Base-by-base conservation (phyloP, 805 yeast genomes). In the Saturnispora bothae region DNA sequence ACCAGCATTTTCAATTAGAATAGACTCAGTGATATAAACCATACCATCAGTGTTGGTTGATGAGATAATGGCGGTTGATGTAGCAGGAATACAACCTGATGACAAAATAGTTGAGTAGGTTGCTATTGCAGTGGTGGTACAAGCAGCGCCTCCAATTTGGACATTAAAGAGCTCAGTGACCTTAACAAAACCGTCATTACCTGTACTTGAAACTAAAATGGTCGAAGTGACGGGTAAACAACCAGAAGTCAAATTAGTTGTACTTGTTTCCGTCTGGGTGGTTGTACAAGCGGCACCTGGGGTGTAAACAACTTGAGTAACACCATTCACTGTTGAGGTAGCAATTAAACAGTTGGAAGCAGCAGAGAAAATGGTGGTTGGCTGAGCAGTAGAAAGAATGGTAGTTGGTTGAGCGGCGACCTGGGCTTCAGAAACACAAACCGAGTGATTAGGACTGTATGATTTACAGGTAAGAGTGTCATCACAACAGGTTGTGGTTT, bases 311-410 rank as follows among this genome's bases (percentile, higher is more conserved):
- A 25, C 25, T 18, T 33, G 25, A 22, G 9, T 20, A 14, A n/a
- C n/a, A n/a, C n/a, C n/a, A n/a, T n/a, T n/a, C n/a, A 16, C 23
- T 4, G 33, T 31, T 17, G 33, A 20, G 15, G n/a, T 3, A 3
- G 33, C 33, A 17, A 18, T n/a, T 3, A 31, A 21, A 31, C 23
- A 18, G 17, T 16, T 21, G 12, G 28, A 18, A n/a, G 25, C 25
- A 22, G 10, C 25, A 22, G 25, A 22, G 10, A 10, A 8, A 22
- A 10, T 8, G 10, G 25, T 22, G 10, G 25, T 22, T 10, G 25
- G 39, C 26, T 30, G 39, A 17, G 43, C 17, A 19, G 42, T 18
- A 8, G 39, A 30, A 10, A 35, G 6, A 26, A 10, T 10, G 10
- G 7, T 22, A 8, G 25, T 22, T 8, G 25, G 7, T 22, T 7